Evolutionary conservation across 73 alveolate genomes (phyloP), one percentile per base, ranked within the genome.

Genomic region (Paramecium primaurelia): DNA sequence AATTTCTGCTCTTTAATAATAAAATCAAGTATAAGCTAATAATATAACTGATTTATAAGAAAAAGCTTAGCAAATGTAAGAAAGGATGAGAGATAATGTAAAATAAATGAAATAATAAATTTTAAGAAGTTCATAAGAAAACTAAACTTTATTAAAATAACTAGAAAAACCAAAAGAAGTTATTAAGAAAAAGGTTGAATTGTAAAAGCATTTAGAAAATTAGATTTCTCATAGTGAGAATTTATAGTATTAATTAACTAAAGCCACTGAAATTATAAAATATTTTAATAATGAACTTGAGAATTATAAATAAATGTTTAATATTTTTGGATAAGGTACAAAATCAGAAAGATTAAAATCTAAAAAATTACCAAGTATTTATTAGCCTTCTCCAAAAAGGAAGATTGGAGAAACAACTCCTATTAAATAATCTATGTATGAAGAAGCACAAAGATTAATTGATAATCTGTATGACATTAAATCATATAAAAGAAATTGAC

Each of bases 231-330:
- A 44, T n/a, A 73, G 47, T 37, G 87, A 37, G 8, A 30, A 32
- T 12, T 37, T 73, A 10, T n/a, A 73, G 11, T 14, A 36, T 36
- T 14, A 73, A 73, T 16, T 73, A 20, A 18, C 7, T 3, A 73
- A 73, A 38, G 87, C 87, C 16, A 12, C 87, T 0, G 87, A 73
- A 73, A 38, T 73, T 4, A 73, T 73, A 14, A 73, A 73, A 37
- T 73, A 73, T 73, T 73, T 73, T 73, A 73, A 73, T 37, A 36
- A 40, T 30, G 87, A 73, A 14, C 26, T 73, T 12, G 87, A 73
- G 18, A 73, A 73, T 38, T 73, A 73, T 73, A 73, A 73, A 12
- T 36, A 73, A 40, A n/a, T 44, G 34, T 73, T 37, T 38, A 73
- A 73, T 16, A 73, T 73, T 3, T 73, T 73, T 36, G 84, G 84